Evolutionary conservation across 1,139 yeast genomes (phyloP).

Genomic region (Yamadazyma pseudoaaseri): DNA sequence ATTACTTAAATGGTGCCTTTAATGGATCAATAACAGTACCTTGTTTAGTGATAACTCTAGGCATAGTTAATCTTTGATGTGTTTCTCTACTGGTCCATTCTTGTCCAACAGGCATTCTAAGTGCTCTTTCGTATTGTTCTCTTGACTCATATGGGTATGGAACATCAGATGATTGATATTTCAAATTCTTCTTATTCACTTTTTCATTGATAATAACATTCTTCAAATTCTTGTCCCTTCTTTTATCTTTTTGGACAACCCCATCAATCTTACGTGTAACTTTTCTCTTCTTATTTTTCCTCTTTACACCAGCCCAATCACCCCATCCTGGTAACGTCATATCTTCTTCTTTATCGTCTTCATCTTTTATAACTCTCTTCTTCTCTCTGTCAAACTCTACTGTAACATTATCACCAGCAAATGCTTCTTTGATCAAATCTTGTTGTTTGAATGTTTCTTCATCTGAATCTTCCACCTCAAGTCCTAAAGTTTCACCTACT

Average conservation of each 20-base stretch:
- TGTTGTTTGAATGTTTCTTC: constrained; percentile 67
- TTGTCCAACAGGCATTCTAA: constrained; percentile 96
- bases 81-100: constrained; percentile 92
- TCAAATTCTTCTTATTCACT: constrained; percentile 77
- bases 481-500: constrained; percentile 40
- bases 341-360: constrained; percentile 86
- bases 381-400: constrained; percentile 78
- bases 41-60: constrained; percentile 80
- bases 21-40: constrained; percentile 91
- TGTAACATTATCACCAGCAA: constrained; percentile 95
- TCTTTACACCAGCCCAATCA: constrained; percentile 68
- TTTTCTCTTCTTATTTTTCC: constrained; percentile 58
- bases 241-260: constrained; percentile 62
- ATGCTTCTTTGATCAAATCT: constrained; percentile 84
- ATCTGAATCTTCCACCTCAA: constrained; percentile 38
- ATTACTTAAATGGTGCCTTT: constrained; percentile 61
- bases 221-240: constrained; percentile 73
- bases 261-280: constrained; percentile 72
- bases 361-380: constrained; percentile 63
- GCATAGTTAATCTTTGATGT: constrained; percentile 86
- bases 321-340: constrained; percentile 96
- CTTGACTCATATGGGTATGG: constrained; percentile 93
- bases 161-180: constrained; percentile 81
- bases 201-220: constrained; percentile 89
- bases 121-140: constrained; percentile 91